A percentile compares a stretch with the other conserved stretches of the same genome.
Conservation (phyloP, 768 basidiomycete species). For the Trametes coccinea region DNA sequence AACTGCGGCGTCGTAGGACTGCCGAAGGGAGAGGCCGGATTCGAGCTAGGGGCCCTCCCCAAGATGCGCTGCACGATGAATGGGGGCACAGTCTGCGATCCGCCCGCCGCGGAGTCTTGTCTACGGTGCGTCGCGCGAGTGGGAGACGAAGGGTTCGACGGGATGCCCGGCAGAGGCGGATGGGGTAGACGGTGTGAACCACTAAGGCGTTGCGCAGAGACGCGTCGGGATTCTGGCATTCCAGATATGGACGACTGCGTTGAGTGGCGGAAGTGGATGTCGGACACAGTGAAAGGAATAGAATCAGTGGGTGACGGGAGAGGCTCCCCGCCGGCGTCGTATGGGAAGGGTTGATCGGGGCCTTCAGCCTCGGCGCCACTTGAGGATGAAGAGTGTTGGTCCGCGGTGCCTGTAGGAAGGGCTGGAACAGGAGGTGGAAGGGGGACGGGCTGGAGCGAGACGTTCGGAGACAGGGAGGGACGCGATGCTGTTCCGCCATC, state of each 20-base stretch:
- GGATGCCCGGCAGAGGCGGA: conserved; percentile 26
- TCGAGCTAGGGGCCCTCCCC: conserved; percentile 15
- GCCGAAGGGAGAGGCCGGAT: conserved; percentile 12
- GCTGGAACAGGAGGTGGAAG: conserved; percentile 21
- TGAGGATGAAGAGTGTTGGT: conserved; percentile 5
- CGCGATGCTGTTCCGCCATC: conserved; percentile 29
- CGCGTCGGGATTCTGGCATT: conserved; percentile 26
- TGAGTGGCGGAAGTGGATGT: conserved; percentile 40
- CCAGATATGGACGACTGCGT: conserved; percentile 29
- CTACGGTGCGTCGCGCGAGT: conserved; percentile 15
- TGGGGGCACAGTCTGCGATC: conserved; percentile 27
- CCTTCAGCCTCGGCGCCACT: conserved; percentile 17
- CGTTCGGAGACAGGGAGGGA: conserved; percentile 26
- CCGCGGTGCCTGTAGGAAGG: neutral
- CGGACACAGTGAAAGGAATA: conserved; percentile 36
- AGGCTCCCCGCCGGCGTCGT: conserved; percentile 22
- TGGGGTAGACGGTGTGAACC: conserved; percentile 27
- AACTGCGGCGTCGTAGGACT: conserved; percentile 23
- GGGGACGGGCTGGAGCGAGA: conserved; percentile 29
- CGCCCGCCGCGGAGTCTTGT: conserved; percentile 14
- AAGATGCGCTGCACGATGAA: conserved; percentile 38
- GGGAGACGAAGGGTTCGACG: conserved; percentile 10
- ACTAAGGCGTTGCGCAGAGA: conserved; percentile 21
- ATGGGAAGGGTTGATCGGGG: conserved; percentile 17
- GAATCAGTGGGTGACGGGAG: conserved; percentile 38